Conservation (phyloP, 2,329 filamentous ascomycete species). For the Tolypocladium paradoxum region DNA sequence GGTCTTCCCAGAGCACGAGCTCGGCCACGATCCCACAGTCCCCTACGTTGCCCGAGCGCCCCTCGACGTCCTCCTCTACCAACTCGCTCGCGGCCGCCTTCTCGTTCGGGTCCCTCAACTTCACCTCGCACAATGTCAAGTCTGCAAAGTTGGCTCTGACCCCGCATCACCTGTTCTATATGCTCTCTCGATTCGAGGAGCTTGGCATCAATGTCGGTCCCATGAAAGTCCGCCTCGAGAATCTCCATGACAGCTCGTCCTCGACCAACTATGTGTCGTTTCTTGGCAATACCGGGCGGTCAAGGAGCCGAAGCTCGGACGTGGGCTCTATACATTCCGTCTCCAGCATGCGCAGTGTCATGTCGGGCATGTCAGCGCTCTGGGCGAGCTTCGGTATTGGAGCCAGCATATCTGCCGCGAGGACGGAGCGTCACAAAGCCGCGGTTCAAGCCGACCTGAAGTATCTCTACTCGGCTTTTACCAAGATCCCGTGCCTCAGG, state of each 20-base stretch:
- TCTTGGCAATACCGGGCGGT: slow-evolving; percentile 65
- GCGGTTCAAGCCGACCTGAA: slow-evolving; percentile 79
- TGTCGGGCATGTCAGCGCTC: slow-evolving; percentile 90
- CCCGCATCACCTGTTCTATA: slow-evolving; percentile 92
- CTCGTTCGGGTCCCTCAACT: slow-evolving; percentile 74
- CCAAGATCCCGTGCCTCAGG: slow-evolving; percentile 87
- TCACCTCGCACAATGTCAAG: slow-evolving; percentile 76
- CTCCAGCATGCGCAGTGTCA: slow-evolving; percentile 91
- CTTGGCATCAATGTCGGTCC: slow-evolving; percentile 82
- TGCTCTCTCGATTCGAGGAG: slow-evolving; percentile 91
- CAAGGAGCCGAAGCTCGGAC: slow-evolving; percentile 70
- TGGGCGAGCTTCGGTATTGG: slow-evolving; percentile 84
- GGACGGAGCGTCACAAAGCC: slow-evolving; percentile 82
- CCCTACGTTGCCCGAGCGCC: slow-evolving; percentile 48
- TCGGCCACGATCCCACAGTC: slow-evolving; percentile 44
- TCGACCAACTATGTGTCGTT: slow-evolving; percentile 95
- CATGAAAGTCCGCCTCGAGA: slow-evolving; percentile 93
- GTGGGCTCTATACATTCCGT: slow-evolving; percentile 89
- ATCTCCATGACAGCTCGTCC: slow-evolving; percentile 77
- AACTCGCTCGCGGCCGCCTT: slow-evolving; percentile 73
- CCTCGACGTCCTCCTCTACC: slow-evolving; percentile 57
- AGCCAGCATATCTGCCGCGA: slow-evolving; percentile 66
- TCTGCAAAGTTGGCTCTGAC: slow-evolving; percentile 87
- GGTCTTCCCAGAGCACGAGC: slow-evolving; percentile 53
- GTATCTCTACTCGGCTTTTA: slow-evolving; percentile 96